Base-by-base conservation (phyloP, 192 early-diverging fungal genomes). In the Backusella australiensis region DNA sequence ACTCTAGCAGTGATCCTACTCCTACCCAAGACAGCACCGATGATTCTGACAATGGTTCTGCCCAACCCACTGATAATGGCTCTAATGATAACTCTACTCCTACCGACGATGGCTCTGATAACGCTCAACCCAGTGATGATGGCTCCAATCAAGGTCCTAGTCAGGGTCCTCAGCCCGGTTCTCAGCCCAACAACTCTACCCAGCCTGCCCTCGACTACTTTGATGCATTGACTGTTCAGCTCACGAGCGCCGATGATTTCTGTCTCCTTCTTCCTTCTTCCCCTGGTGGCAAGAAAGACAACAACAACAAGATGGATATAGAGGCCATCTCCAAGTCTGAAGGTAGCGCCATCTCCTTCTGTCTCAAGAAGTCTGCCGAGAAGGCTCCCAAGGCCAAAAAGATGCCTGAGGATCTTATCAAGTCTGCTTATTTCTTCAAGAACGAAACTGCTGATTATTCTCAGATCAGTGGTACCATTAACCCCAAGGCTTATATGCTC, bases 291-390 rank as follows among this genome's bases (percentile, higher is more conserved):
- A 78, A 75, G 67, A 76, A 52, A 4, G 46, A 59, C 53, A 70
- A 81, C 46, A 44, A 44, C 23, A 73, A 73, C 15, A 75, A 68
- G 34, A 35, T 67, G 4, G 80, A 81, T 67, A 26, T 41, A 11
- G 80, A 78, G 6, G 78, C 80, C 8, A 86, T 89, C 74, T 78
- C 86, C 11, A 75, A 71, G 1, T 85, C 74, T 19, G 88, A 89
- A 68, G 76, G 77, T 21, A 34, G 65, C 11, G 88, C 83, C 38
- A 42, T 82, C 3, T 74, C 86, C 9, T 89, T 89, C 75, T 89
- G 88, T 72, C 84, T 83, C 34, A 69, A 71, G 5, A 14, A 66
- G 1, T 59, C 74, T 32, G 4, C 73, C 5, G 12, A 34, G 11
- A 68, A 75, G 52, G 81, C 84, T 21, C 82, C 82, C 21, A 76